Base-by-base conservation (phyloP, 2,329 filamentous ascomycete species). In the Alternaria alternata region DNA sequence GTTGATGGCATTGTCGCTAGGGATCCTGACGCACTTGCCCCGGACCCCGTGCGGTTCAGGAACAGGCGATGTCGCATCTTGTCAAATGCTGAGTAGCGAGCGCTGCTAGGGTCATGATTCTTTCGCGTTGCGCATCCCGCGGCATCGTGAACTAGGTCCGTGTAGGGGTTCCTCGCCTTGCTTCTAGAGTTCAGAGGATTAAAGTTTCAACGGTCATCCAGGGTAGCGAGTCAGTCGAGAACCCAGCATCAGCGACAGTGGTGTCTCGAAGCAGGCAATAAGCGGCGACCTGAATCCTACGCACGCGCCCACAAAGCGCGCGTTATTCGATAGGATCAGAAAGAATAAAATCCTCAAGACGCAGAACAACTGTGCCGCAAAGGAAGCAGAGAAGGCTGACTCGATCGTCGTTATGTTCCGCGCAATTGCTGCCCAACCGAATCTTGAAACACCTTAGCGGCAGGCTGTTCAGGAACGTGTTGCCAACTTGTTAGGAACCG, bases 231-330 rank as follows among this genome's bases (percentile, higher is more conserved):
- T 69, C 67, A 65, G 12, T 43, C 51, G 18, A 47, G 34, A 44
- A 47, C 34, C 53, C 32, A 47, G 39, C 46, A 22, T 57, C 42
- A 12, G 36, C 24, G 49, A 38, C 39, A 54, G 20, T 48, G 41
- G 54, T 47, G 51, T 63, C 34, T 38, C 38, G 49, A 54, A 55
- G 60, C 53, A 48, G 49, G 26, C 42, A 51, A 5, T 44, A 44
- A 54, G 56, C 56, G 59, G 61, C 51, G 54, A 65, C 38, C 36
- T 39, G 20, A 43, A 51, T 48, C 32, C 60, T 63, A 67, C 60
- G 58, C 60, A 68, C 60, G 69, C 66, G 69, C 68, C 61, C 36
- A 60, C 52, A 59, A 64, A 39, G 68, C 57, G 68, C 65, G 66
- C 66, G 51, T 64, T 63, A 67, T 61, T 56, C 59, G 64, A 72